phyloP scores from a whole-genome alignment of 139 green algal species.

The Trebouxia sp. region DNA sequence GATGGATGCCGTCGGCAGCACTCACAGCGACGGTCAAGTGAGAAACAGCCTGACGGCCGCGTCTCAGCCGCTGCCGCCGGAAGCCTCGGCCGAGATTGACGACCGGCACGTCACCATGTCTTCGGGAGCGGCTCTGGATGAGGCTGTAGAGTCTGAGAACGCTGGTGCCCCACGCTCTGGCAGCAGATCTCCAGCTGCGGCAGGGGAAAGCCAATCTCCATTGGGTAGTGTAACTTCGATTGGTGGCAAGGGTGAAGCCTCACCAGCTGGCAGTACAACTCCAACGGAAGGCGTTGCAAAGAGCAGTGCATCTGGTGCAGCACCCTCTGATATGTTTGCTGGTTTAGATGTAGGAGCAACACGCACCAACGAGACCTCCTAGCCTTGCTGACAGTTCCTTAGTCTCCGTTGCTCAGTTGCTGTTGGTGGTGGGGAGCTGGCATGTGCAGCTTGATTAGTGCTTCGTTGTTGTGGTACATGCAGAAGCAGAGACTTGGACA shows the following conservation, averaged over 20 bases:
- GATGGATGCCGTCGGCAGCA: neutral
- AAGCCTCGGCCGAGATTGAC: constrained; percentile 3
- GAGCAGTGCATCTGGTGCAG: neutral
- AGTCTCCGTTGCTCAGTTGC: no score
- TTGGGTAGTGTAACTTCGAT: neutral
- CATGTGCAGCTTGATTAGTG: no score
- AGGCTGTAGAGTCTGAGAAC: neutral
- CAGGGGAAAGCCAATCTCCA: neutral
- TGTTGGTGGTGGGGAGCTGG: no score
- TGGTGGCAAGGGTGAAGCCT: neutral
- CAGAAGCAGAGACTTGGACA: no score
- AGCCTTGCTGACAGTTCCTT: no score
- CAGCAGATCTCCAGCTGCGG: neutral
- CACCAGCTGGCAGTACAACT: neutral
- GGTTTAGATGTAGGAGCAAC: neutral
- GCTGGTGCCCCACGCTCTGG: neutral
- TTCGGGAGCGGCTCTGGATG: neutral
- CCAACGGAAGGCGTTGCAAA: neutral
- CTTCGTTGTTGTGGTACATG: no score
- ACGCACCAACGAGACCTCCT: no score
- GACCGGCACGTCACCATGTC: constrained; percentile 4
- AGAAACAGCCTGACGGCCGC: constrained; percentile 15
- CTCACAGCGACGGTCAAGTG: constrained; percentile 9
- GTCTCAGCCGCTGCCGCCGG: neutral
- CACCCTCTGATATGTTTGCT: neutral